A percentile compares a stretch with the other conserved stretches of the same genome.
phyloP scores from a whole-genome alignment of 805 yeast genomes.

The Wickerhamomyces queroliae region DNA sequence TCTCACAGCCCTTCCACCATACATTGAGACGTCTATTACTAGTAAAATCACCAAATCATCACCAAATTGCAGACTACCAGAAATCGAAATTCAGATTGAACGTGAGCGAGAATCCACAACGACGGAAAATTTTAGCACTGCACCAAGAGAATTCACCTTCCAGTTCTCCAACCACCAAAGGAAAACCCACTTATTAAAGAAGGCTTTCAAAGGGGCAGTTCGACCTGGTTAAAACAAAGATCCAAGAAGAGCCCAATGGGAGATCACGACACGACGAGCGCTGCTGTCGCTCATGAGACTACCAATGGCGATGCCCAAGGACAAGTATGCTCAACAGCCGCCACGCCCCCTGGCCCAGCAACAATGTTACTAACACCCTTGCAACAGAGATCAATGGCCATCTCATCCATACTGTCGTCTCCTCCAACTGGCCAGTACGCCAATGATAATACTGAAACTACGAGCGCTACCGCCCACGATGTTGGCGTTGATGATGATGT shows the following conservation, averaged over 20 bases:
- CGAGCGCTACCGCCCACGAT: neutral
- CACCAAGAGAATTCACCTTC: too few relatives aligned
- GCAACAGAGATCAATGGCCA: constrained; percentile 9
- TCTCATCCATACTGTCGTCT: constrained; percentile 17
- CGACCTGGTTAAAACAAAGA: too few relatives aligned
- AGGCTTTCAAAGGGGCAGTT: too few relatives aligned
- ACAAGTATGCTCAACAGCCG: neutral
- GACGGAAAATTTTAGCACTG: neutral
- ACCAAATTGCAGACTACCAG: neutral
- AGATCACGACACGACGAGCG: too few relatives aligned
- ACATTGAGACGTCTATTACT: too few relatives aligned
- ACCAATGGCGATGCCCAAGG: neutral
- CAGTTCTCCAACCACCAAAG: neutral
- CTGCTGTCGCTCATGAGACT: too few relatives aligned
- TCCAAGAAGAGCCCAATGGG: too few relatives aligned
- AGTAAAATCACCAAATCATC: neutral
- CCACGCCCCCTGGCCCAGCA: neutral
- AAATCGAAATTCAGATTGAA: neutral
- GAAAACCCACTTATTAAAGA: too few relatives aligned
- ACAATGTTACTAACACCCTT: neutral
- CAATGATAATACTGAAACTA: neutral
- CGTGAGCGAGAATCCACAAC: neutral
- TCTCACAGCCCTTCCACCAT: too few relatives aligned
- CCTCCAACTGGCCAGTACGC: constrained; percentile 6
- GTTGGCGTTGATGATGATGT: constrained; percentile 3